phyloP scores from a whole-genome alignment of 257 asterid genomes.

The Solanum peruvianum region DNA sequence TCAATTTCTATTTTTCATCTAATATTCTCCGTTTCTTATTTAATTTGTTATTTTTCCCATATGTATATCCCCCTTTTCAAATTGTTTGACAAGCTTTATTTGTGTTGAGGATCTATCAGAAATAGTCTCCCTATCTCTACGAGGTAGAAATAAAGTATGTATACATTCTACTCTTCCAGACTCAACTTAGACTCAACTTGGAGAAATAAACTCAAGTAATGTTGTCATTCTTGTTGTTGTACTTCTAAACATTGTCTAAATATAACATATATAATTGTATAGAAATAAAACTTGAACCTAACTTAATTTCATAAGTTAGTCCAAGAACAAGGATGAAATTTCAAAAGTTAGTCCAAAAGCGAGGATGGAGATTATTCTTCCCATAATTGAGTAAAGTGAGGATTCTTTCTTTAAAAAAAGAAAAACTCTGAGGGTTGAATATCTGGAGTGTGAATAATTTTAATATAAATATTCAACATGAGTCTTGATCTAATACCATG shows the following conservation, averaged over 20 bases:
- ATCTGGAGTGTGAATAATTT: not conserved
- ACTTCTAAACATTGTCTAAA: not conserved
- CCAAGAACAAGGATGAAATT: not conserved
- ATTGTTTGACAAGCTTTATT: not conserved
- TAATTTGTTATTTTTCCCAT: not conserved
- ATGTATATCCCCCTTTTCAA: not conserved
- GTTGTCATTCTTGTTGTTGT: not conserved
- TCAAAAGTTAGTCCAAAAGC: not conserved
- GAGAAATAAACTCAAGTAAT: not conserved
- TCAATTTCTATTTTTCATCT: not conserved
- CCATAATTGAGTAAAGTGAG: not conserved
- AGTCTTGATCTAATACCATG: not conserved
- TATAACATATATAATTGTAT: not conserved
- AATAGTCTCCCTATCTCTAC: not conserved
- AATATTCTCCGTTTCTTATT: not conserved
- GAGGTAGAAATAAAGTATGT: rapidly evolving
- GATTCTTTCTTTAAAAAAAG: not conserved
- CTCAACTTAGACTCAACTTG: no score
- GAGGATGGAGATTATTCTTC: not conserved
- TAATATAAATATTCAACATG: not conserved
- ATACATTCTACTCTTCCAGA: not conserved
- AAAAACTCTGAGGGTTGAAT: not conserved
- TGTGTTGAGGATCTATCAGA: no score
- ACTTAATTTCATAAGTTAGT: not conserved
- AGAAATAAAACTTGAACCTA: not conserved